Conservation (phyloP, 2,329 filamentous ascomycete genomes). For the Zasmidium cellare region DNA sequence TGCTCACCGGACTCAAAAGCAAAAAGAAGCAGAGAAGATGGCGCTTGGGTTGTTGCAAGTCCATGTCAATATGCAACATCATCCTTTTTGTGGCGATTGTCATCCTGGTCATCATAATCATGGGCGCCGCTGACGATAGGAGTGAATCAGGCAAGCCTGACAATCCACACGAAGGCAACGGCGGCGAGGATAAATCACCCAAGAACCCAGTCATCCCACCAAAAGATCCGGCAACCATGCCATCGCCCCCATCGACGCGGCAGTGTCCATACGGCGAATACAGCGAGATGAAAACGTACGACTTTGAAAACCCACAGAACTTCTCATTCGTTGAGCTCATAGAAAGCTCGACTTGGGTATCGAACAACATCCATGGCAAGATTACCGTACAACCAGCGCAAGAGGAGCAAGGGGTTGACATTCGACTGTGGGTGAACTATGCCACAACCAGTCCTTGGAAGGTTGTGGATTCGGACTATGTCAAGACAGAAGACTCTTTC, state of each 20-base stretch:
- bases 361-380: conserved; percentile 37
- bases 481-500: conserved; percentile 21
- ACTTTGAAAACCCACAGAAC: conserved; percentile 15
- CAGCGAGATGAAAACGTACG: conserved; percentile 13
- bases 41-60: conserved; percentile 8
- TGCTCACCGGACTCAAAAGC: conserved; percentile 8
- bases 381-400: conserved; percentile 39
- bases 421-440: conserved; percentile 39
- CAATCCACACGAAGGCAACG: not conserved
- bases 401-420: conserved; percentile 35
- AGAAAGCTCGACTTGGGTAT: conserved; percentile 19
- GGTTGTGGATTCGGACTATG: conserved; percentile 33
- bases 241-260: conserved; percentile 3
- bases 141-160: conserved; percentile 2
- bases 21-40: not conserved
- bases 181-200: not conserved
- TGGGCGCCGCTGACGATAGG: not conserved
- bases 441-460: conserved; percentile 38
- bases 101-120: conserved; percentile 6
- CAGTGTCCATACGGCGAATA: conserved; percentile 17
- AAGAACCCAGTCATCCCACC: not conserved
- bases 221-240: not conserved
- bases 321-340: conserved; percentile 31
- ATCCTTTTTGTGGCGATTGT: conserved; percentile 13
- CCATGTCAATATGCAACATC: conserved; percentile 14